Base-by-base conservation (phyloP, 2,329 filamentous ascomycete species). In the Verticillium isaacii region DNA sequence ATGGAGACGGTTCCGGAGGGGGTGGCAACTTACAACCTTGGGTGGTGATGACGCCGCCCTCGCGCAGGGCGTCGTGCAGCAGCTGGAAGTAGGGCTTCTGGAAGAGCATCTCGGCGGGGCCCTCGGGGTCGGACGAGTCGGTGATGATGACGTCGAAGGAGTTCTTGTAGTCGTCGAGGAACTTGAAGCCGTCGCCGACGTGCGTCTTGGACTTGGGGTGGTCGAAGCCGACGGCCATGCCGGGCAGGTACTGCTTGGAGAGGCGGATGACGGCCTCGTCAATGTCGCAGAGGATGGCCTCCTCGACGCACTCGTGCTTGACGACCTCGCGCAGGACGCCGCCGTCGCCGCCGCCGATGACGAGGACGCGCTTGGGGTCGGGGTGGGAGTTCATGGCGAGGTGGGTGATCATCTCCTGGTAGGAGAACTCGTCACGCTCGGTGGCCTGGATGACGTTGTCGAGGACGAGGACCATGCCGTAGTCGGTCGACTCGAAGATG, bases 351-450 rank as follows among this genome's bases (percentile, higher is more conserved):
- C 95, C 95, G 68, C 95, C 95, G 73, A 99, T 98, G 77, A 99
- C 95, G 62, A 99, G 89, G 60, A 99, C 95, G 81, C 93, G 96
- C 88, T 98, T 95, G 74, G 95, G 95, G 84, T 96, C 89, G 70
- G 95, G 95, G 87, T 99, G 95, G 60, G 94, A 92, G 87, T 96
- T 95, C 90, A 99, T 92, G 80, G 93, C 95, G 69, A 99, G 86
- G 81, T 99, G 93, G 70, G 94, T 93, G 80, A 99, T 99, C 95
- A 99, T 99, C 87, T 99, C 95, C 85, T 99, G 95, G 88, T 97
- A 97, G 71, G 93, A 92, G 85, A 98, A 99, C 84, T 99, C 95
- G 75, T 99, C 93, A 68, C 94, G 89, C 87, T 99, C 95, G 70
- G 95, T 98, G 86, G 89, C 93, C 82, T 99, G 95, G 78, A 99